A percentile compares a stretch with the other conserved stretches of the same genome.
Evolutionary conservation across 129 eudicot species (phyloP).

Genomic region (Centaurea solstitialis): DNA sequence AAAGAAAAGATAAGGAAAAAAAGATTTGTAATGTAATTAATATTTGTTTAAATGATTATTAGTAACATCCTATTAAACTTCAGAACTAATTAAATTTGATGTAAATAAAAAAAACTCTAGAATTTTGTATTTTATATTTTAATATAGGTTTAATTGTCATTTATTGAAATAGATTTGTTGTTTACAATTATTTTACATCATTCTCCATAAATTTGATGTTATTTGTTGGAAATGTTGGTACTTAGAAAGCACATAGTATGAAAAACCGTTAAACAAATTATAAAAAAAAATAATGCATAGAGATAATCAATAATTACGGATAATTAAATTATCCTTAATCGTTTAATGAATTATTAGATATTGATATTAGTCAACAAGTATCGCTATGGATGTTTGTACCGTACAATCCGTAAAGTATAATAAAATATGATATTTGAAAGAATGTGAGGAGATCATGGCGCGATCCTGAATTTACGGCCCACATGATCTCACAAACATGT

Average conservation of each 20-base stretch:
- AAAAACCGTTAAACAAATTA: too few relatives aligned
- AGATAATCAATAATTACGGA: not conserved
- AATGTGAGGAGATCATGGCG: constrained; percentile 25
- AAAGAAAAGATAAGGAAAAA: too few relatives aligned
- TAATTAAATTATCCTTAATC: not conserved
- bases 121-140: too few relatives aligned
- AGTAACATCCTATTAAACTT: too few relatives aligned
- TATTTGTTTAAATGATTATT: too few relatives aligned
- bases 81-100: too few relatives aligned
- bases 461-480: constrained; percentile 36
- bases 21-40: too few relatives aligned
- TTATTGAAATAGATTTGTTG: too few relatives aligned
- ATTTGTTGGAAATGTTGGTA: not conserved
- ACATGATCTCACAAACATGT: not conserved
- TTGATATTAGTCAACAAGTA: constrained; percentile 31
- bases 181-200: not conserved
- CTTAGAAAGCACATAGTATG: not conserved
- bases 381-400: constrained; percentile 42
- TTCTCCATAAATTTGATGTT: not conserved
- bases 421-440: not conserved
- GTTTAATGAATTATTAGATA: constrained; percentile 17
- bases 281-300: too few relatives aligned
- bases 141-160: too few relatives aligned
- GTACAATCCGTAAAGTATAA: constrained; percentile 15
- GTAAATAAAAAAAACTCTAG: too few relatives aligned